A percentile compares a stretch with the other conserved stretches of the same genome.
phyloP scores from a whole-genome alignment of 331 rosid species.

The Acacia concinna region DNA sequence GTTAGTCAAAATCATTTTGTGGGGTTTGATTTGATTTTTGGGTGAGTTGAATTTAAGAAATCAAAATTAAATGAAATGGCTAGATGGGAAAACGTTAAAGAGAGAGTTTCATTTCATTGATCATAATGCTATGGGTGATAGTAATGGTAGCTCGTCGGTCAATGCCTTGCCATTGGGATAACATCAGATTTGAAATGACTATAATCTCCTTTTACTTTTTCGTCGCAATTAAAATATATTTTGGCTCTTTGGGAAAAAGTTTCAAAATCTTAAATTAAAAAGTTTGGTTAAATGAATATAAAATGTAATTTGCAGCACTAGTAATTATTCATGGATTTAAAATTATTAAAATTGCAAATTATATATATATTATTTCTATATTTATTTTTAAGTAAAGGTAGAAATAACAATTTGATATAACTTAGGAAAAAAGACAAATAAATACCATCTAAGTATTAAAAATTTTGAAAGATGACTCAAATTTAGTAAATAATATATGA shows the following conservation, averaged over 20 bases:
- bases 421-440: no score
- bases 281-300: neutral
- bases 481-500: no score
- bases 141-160: neutral
- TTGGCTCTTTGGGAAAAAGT: neutral
- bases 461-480: no score
- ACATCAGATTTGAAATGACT: neutral
- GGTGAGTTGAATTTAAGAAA: neutral
- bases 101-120: neutral
- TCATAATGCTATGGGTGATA: neutral
- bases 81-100: neutral
- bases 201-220: neutral
- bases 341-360: neutral
- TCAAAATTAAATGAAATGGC: neutral
- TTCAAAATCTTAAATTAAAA: neutral
- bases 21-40: neutral
- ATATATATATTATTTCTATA: neutral
- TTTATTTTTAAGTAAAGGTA: neutral
- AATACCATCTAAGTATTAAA: no score
- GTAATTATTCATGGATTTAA: neutral
- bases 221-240: neutral
- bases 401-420: neutral
- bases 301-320: neutral
- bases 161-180: neutral
- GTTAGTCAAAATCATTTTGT: neutral